phyloP scores from a whole-genome alignment of 1,139 yeast species.

The Pichia sp. region DNA sequence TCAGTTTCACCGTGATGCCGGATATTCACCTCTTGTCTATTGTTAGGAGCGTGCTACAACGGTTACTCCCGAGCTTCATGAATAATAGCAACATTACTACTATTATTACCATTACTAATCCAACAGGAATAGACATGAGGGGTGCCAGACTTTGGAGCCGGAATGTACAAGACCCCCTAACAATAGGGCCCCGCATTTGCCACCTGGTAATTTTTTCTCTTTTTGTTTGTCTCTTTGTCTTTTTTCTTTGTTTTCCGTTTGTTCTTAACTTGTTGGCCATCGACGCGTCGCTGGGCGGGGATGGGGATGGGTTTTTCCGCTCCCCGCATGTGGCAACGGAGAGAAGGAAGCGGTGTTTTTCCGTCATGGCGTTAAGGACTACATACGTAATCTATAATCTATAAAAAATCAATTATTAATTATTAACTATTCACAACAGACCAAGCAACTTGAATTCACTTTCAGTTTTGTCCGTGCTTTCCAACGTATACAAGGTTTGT shows the following conservation, averaged over 20 bases:
- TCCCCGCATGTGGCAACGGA: background rate
- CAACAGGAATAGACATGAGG: background rate
- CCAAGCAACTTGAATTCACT: slow-evolving; percentile 39
- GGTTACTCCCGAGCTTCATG: no score
- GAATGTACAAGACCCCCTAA: background rate
- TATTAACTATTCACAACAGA: slow-evolving; percentile 21
- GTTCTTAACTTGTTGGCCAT: background rate
- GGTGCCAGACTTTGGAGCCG: background rate
- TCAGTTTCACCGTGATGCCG: no score
- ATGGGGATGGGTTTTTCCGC: background rate
- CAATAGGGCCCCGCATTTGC: background rate
- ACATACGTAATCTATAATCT: background rate
- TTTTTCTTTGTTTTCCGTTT: no score
- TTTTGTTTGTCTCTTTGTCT: no score
- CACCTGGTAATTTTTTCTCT: no score
- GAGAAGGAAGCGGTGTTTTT: background rate
- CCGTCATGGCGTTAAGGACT: background rate
- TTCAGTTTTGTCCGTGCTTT: slow-evolving; percentile 38
- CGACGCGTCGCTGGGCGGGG: background rate
- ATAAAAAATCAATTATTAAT: no score
- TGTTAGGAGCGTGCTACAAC: no score
- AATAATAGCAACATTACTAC: no score
- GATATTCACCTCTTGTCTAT: no score
- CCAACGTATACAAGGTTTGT: slow-evolving; percentile 41
- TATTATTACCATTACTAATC: no score